Base-by-base conservation (phyloP, 768 basidiomycete species). In the Tricholoma flavovirens region DNA sequence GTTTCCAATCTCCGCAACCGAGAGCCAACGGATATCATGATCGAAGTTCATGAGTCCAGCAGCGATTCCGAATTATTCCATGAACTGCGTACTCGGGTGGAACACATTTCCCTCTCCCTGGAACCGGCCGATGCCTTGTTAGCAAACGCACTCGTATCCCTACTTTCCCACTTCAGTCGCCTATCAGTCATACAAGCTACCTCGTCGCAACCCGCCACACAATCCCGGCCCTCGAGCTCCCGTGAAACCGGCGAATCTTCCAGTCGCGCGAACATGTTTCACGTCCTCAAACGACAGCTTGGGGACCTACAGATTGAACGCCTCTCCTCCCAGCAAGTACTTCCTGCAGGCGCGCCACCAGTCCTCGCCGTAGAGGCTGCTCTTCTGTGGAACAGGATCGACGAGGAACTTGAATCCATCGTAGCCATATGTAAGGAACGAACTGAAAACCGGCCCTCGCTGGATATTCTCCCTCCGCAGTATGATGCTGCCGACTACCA, bases 351-450 rank as follows among this genome's bases (percentile, higher is more conserved):
- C 29, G 65, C 73, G 21, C 73, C 79, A 19, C 83, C 83, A 3
- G 73, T 74, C 11, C 72, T 77, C 33, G 75, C 66, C 9, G 81
- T 87, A 1, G 84, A 88, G 64, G 71, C 77, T 1, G 78, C 86
- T 0, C 73, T 91, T 11, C 71, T 94, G 0, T 94, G 91, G 90
- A 73, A 81, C 2, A 76, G 79, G 32, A 84, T 93, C 29, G 89
- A 91, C 60, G 77, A 82, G 51, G 81, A 91, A 49, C 77, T 93
- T 2, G 91, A 91, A 60, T 73, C 71, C 14, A 81, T 93, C 14
- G 75, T 85, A 0, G 69, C 78, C 2, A 75, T 92, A 65, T 90
- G 88, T 67, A 83, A 77, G 59, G 80, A 83, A 55, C 83, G 83
- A 17, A 75, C 79, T 3, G 76, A 78, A 56, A 56, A 64, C 33